Evolutionary conservation across 2,329 filamentous ascomycete genomes (phyloP), one percentile per base, ranked within the genome.

Genomic region (Knufia fluminis): DNA sequence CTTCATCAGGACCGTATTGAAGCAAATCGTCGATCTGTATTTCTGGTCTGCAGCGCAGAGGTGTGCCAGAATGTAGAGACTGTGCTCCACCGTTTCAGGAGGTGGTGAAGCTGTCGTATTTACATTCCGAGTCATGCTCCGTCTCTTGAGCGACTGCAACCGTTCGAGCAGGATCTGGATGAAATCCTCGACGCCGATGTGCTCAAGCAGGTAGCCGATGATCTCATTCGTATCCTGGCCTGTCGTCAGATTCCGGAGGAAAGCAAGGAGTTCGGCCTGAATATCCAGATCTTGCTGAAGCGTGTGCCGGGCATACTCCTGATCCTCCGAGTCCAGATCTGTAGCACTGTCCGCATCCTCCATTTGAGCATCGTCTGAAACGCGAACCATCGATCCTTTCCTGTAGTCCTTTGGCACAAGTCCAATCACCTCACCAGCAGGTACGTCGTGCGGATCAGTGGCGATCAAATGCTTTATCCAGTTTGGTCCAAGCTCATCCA

Each of bases 251-350:
- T 98, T 98, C 48, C 91, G 79, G 54, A 98, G 80, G 58, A 97
- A 84, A 59, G 94, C 85, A 16, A 97, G 77, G 0, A 84, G 86
- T 66, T 97, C 90, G 63, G 95, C 88, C 67, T 97, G 91, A 23
- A 96, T 85, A 1, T 83, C 82, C 32, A 90, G 74, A 56, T 94
- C 86, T 56, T 95, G 85, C 56, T 82, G 82, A 46, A 83, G 78
- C 16, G 83, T 80, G 61, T 82, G 82, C 24, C 81, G 76, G 20
- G 75, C 72, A 19, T 82, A 78, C 28, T 33, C 26, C 3, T 26
- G 6, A 3, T 43, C 47, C 14, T 38, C n/a, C 3, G 19, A 46
- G 24, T 52, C 50, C 14, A 16, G 24, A 10, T 39, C 17, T n/a
- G 22, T 12, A 20, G n/a, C 28, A 1, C 3, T 4, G 17, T 48